Base-by-base conservation (phyloP, 2,329 filamentous ascomycete species). In the Bretziella fagacearum region DNA sequence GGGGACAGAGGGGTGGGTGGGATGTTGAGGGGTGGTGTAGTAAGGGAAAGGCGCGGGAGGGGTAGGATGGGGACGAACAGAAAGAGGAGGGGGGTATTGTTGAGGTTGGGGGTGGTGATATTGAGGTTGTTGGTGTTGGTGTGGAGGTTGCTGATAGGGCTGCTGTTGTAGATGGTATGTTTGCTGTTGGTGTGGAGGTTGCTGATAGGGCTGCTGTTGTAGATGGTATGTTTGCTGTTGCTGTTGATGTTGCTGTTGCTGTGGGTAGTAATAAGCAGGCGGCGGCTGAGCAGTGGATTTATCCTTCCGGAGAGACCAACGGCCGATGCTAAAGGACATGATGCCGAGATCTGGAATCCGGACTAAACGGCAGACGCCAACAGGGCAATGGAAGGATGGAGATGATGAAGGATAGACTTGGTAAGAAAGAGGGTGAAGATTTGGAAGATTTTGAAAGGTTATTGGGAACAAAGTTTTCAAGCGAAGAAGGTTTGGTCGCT, bases 211-310 rank as follows among this genome's bases (percentile, higher is more conserved):
- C 10, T 41, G 41, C 3, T 30, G 17, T 33, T 45, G 44, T 11
- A 8, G 33, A 0, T 18, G 10, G 4, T 46, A 23, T 13, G 23
- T 22, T 3, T 11, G 33, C n/a, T 27, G 33, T 20, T 43, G 25
- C 7, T 43, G 22, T 15, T 30, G 35, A 8, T 35, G 44, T n/a
- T 37, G 32, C 13, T 22, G 40, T 15, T 37, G 27, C 6, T 20
- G 15, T 15, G 17, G 37, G 15, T 41, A 41, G 15, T 41, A 41
- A 22, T 41, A 25, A 10, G 10, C 20, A 6, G 13, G 8, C 8
- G 35, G 35, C 25, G 40, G 40, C 20, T 43, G 40, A 4, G 40
- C 40, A 5, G 40, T 43, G 17, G 25, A 30, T 26, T 43, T 43
- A 17, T 43, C 40, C 13, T 26, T 25, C 8, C 40, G 40, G 15